Conservation (phyloP, 306 rosid genomes). For the Acacia acuminata region DNA sequence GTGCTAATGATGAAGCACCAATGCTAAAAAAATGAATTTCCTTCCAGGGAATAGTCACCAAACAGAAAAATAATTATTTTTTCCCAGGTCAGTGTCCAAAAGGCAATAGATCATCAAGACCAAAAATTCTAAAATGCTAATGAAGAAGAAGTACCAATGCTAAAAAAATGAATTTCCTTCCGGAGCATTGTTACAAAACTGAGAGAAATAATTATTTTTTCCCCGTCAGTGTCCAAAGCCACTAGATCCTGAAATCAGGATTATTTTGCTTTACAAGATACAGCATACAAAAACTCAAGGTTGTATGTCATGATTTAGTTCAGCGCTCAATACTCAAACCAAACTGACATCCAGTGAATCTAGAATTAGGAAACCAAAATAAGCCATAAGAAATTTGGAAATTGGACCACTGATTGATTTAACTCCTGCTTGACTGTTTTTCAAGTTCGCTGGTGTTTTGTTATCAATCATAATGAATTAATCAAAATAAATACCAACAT, state of each 20-base stretch:
- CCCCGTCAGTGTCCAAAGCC: slow-evolving; percentile 14
- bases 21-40: slow-evolving; percentile 1
- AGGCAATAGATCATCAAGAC: slow-evolving; percentile 5
- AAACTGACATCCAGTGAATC: background rate
- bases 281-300: background rate
- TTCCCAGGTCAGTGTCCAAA: slow-evolving; percentile 13
- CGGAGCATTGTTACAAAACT: background rate
- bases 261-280: background rate
- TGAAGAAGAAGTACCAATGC: slow-evolving; percentile 3
- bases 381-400: background rate
- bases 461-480: background rate
- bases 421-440: background rate
- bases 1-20: background rate
- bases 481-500: background rate
- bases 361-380: background rate
- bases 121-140: background rate
- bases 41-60: slow-evolving; percentile 10
- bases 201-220: background rate
- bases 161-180: slow-evolving; percentile 12
- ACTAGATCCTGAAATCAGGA: slow-evolving; percentile 12
- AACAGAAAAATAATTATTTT: background rate
- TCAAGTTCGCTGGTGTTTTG: background rate
- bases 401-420: background rate
- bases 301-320: background rate
- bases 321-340: background rate